Evolutionary conservation across 257 asterid species (phyloP), one percentile per base, ranked within the genome.

Genomic region (Fraxinus anomala): DNA sequence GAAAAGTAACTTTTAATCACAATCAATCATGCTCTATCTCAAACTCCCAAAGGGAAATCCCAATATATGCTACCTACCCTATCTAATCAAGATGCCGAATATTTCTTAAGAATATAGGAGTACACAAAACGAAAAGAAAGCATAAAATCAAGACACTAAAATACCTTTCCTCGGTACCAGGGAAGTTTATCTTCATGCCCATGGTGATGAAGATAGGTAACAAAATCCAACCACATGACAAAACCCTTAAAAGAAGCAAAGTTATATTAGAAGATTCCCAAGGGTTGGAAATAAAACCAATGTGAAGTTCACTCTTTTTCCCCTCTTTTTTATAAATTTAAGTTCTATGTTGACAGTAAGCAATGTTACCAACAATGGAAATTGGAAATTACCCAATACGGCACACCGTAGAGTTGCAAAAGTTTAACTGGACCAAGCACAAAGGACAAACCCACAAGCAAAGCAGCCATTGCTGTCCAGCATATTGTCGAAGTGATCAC

Each of bases 101-200:
- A 54, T 5, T 54, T 54, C 65, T 4, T 19, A 14, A 51, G 23
- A 21, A 26, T 19, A 21, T 5, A 77, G 31, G 26, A 8, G 23
- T 42, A 42, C 49, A 42, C 49, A 42, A 10, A 11, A 14, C 6
- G 17, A 33, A 26, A 30, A 33, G 49, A 42, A 42, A 63, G 69
- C 74, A 68, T 30, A 67, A 28, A 42, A 17, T 17, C 23, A 30
- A 31, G 23, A 65, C 51, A 39, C 14, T 59, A 12, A 3, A 26
- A 70, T 36, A 87, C 93, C 93, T 88, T 86, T 66, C 94, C 92
- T 13, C 94, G 89, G 39, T 89, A 89, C 94, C 92, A 88, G 7
- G 94, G 91, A 65, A 89, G 94, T 61, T 81, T 83, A 37, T 88
- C 84, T 33, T 87, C 92, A 54, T 89, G 89, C 21, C 90, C 93